Evolutionary conservation across 2,329 filamentous ascomycete species (phyloP).

Genomic region (Hyphodiscus sp.): DNA sequence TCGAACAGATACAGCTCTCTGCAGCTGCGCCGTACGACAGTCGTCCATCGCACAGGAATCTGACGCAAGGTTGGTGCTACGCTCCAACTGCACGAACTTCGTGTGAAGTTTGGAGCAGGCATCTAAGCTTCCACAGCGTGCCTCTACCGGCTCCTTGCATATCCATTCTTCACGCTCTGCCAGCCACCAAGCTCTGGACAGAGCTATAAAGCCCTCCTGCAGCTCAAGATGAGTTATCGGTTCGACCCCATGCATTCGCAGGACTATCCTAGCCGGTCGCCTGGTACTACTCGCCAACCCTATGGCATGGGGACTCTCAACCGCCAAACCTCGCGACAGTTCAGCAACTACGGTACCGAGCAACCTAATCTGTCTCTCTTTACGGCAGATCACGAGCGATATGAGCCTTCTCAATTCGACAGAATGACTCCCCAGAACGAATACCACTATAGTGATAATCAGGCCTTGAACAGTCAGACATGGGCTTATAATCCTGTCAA

Average conservation of each 20-base stretch:
- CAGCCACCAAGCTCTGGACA: conserved; percentile 3
- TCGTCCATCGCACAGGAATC: not conserved
- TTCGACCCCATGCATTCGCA: conserved; percentile 69
- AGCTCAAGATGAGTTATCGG: conserved; percentile 42
- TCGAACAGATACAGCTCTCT: not conserved
- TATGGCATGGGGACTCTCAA: conserved; percentile 54
- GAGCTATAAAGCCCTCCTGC: conserved; percentile 2
- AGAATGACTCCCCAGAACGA: conserved; percentile 16
- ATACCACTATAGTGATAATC: conserved; percentile 42
- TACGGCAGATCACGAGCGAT: conserved; percentile 56
- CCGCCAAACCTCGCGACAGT: conserved; percentile 69
- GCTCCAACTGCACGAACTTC: not conserved
- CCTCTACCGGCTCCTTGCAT: conserved; percentile 30
- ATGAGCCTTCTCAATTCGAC: conserved; percentile 38
- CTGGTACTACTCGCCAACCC: conserved; percentile 62
- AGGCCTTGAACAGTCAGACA: conserved; percentile 67
- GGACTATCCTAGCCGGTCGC: conserved; percentile 64
- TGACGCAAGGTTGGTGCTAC: not conserved
- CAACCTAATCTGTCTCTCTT: conserved; percentile 56
- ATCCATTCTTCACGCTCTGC: conserved; percentile 14
- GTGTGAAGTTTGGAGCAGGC: conserved; percentile 20
- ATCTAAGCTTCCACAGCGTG: conserved; percentile 24
- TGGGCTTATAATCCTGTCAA: conserved; percentile 66
- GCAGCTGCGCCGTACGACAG: not conserved
- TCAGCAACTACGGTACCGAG: conserved; percentile 50